phyloP scores from a whole-genome alignment of 306 rosid species.

The Cucurbita maxima region DNA sequence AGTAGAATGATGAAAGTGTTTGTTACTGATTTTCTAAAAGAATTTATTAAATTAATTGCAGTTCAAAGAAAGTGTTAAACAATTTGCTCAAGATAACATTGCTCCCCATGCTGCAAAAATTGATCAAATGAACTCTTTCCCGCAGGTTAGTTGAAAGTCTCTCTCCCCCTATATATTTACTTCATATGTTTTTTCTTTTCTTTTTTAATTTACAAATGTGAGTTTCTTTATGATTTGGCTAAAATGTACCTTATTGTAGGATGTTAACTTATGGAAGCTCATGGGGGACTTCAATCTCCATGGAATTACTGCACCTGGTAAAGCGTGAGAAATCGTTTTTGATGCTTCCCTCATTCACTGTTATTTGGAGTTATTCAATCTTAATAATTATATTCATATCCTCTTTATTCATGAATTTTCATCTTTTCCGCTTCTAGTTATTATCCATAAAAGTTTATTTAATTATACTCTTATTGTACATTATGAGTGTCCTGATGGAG shows the following conservation, averaged over 20 bases:
- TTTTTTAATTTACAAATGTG: not conserved
- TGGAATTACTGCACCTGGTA: constrained; percentile 93
- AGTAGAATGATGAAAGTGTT: not conserved
- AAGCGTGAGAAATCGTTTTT: not conserved
- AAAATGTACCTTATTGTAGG: constrained; percentile 29
- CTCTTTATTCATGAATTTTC: not conserved
- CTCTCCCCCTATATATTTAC: not conserved
- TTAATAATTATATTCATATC: no score
- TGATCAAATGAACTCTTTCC: constrained; percentile 69
- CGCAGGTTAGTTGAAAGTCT: constrained; percentile 20
- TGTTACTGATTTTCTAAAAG: not conserved
- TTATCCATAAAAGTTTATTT: not conserved
- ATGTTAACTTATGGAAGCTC: constrained; percentile 81
- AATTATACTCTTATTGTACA: not conserved
- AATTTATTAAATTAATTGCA: constrained; percentile 14
- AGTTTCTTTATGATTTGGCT: constrained; percentile 6
- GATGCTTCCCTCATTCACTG: not conserved
- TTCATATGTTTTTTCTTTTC: not conserved
- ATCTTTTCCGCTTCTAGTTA: not conserved
- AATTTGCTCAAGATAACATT: constrained; percentile 65
- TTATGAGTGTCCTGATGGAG: not conserved
- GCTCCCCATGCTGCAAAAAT: constrained; percentile 78
- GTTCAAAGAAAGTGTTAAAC: constrained; percentile 85
- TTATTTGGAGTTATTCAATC: not conserved
- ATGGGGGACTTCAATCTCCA: constrained; percentile 92